Evolutionary conservation across 495 filamentous ascomycete species (phyloP).

Genomic region (Lophiotrema nucula): DNA sequence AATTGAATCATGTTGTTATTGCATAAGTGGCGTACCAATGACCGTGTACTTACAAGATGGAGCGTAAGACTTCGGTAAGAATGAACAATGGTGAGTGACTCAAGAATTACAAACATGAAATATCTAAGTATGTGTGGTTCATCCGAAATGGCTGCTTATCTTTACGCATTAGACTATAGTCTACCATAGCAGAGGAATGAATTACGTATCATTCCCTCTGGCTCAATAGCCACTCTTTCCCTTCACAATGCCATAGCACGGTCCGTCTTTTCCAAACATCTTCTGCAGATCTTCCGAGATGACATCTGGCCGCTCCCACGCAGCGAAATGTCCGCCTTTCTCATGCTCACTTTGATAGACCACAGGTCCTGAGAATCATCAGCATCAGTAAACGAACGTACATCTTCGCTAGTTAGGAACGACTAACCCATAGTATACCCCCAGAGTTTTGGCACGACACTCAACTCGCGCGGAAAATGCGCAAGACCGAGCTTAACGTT

Average conservation of each 20-base stretch:
- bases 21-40: too few species aligned
- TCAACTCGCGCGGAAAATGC: slow-evolving; percentile 30
- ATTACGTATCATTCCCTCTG: too few species aligned
- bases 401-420: neutral
- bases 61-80: too few species aligned
- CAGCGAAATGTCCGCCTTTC: slow-evolving; percentile 34
- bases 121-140: too few species aligned
- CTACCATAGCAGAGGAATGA: too few species aligned
- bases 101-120: too few species aligned
- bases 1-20: too few species aligned
- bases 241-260: slow-evolving; percentile 20
- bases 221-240: slow-evolving; percentile 24
- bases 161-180: too few species aligned
- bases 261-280: slow-evolving; percentile 29
- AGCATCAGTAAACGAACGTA: neutral
- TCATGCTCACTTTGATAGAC: slow-evolving; percentile 26
- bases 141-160: too few species aligned
- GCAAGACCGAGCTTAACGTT: slow-evolving; percentile 22
- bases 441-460: slow-evolving; percentile 19
- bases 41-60: too few species aligned
- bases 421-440: slow-evolving; percentile 24
- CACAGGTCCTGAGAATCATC: slow-evolving; percentile 18
- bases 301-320: slow-evolving; percentile 30
- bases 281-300: slow-evolving; percentile 27
- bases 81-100: too few species aligned